Conservation (phyloP, 1,139 yeast species). For the Suhomyces wounanorum region DNA sequence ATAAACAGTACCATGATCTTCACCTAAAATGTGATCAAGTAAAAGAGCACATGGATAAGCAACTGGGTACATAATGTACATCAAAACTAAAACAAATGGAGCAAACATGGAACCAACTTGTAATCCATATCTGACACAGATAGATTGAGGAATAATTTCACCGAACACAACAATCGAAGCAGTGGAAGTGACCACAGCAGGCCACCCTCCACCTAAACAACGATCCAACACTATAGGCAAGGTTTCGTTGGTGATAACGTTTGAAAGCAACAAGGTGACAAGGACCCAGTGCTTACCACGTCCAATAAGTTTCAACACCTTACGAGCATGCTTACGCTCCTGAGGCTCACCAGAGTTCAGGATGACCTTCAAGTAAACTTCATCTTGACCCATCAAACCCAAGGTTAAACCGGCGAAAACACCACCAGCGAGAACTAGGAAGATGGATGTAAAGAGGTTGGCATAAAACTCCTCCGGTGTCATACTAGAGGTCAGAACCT, state of each 20-base stretch:
- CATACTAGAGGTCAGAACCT: slow-evolving; percentile 19
- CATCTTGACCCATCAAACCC: slow-evolving; percentile 98
- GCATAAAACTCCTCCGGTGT: slow-evolving; percentile 51
- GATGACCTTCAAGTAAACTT: slow-evolving; percentile 78
- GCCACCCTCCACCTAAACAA: slow-evolving; percentile 96
- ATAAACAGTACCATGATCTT: slow-evolving; percentile 94
- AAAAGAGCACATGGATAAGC: slow-evolving; percentile 88
- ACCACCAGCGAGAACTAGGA: slow-evolving; percentile 86
- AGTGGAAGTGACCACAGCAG: slow-evolving; percentile 91
- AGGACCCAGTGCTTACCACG: slow-evolving; percentile 98
- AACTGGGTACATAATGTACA: slow-evolving; percentile 89
- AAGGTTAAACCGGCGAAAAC: slow-evolving; percentile 94
- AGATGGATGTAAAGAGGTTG: slow-evolving; percentile 59
- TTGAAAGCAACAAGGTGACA: slow-evolving; percentile 80
- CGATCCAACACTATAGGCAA: slow-evolving; percentile 92
- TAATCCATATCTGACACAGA: slow-evolving; percentile 89
- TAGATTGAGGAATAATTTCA: slow-evolving; percentile 92
- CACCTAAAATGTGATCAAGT: slow-evolving; percentile 82
- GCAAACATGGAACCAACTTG: slow-evolving; percentile 89
- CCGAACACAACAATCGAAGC: slow-evolving; percentile 93
- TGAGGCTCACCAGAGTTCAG: slow-evolving; percentile 55
- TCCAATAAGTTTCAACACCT: slow-evolving; percentile 70
- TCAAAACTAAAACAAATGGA: slow-evolving; percentile 80
- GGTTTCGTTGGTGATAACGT: slow-evolving; percentile 94
- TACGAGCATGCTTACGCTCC: slow-evolving; percentile 73